Evolutionary conservation across 805 yeast species (phyloP).

Genomic region (Novakomyces olei): DNA sequence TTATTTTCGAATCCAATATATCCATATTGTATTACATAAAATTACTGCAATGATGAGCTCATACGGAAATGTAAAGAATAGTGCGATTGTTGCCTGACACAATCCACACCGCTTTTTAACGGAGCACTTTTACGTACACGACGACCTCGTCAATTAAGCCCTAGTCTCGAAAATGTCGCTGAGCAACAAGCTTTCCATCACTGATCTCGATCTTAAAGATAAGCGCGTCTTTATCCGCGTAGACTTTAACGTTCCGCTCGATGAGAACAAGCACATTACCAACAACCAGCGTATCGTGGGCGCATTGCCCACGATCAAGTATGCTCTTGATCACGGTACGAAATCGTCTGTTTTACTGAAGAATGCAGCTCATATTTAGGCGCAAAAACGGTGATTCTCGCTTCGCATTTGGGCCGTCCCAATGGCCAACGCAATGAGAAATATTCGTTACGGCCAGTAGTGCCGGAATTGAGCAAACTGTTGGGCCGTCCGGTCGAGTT

Average conservation of each 20-base stretch:
- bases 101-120: no score
- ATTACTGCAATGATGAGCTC: no score
- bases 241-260: slow-evolving; percentile 37
- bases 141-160: not conserved
- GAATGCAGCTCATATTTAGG: no score
- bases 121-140: no score
- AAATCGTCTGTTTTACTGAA: no score
- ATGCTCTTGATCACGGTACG: slow-evolving; percentile 52
- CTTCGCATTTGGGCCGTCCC: slow-evolving; percentile 98
- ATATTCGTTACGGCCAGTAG: slow-evolving; percentile 84
- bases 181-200: slow-evolving; percentile 77
- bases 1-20: no score
- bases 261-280: slow-evolving; percentile 80
- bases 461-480: slow-evolving; percentile 63
- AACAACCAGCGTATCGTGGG: slow-evolving; percentile 99
- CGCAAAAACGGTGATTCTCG: slow-evolving; percentile 79
- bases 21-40: no score
- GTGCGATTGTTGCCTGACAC: no score
- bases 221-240: slow-evolving; percentile 98
- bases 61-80: no score
- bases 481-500: slow-evolving; percentile 56
- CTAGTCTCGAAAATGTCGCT: slow-evolving; percentile 29
- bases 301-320: slow-evolving; percentile 94
- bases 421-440: slow-evolving; percentile 75
- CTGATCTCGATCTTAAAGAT: slow-evolving; percentile 65